Evolutionary conservation across 1,284 basidiomycete species (phyloP), one percentile per base, ranked within the genome.

Genomic region (Tausonia pullulans): DNA sequence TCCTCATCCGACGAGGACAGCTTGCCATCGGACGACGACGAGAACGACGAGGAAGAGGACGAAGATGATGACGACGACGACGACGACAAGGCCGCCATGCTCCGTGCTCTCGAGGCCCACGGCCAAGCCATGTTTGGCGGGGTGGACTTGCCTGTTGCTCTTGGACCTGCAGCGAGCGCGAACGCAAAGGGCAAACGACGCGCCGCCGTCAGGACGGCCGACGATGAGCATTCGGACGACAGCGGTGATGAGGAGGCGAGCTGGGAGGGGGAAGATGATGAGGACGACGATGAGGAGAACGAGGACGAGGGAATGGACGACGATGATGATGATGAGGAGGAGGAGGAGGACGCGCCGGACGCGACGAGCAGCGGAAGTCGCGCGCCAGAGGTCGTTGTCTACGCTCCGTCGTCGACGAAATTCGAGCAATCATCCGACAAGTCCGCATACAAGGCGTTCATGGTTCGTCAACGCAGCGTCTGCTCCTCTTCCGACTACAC

Each of bases 41-140:
- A 44, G 11, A 54, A 57, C 27, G 67, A 64, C n/a, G 59, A 11
- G 2, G 39, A 9, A n/a, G 45, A 50, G 10, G 59, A 46, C 16
- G 57, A 5, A n/a, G 69, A 69, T 2, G 69, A 69, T 2, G 70
- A 69, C 0, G 61, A 67, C 2, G 69, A 67, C 0, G 69, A 67
- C 0, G 64, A 63, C 6, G 66, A 69, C 40, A 65, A 69, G 51
- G 68, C 69, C 3, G 70, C 72, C 1, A 76, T 76, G 75, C 69
- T 78, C 7, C 74, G 73, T 13, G 72, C 71, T 2, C 71, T 78
- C 2, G 70, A 77, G 67, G 77, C 76, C 5, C 75, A 75, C 63
- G 69, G 71, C 16, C 67, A 72, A 41, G 70, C 73, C 2, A 72
- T 77, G 71, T 69, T 78, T 10, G 76, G 75, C 6, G 43, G 73